Evolutionary conservation across 345 rosid species (phyloP).

Genomic region (Ceriops zippeliana): DNA sequence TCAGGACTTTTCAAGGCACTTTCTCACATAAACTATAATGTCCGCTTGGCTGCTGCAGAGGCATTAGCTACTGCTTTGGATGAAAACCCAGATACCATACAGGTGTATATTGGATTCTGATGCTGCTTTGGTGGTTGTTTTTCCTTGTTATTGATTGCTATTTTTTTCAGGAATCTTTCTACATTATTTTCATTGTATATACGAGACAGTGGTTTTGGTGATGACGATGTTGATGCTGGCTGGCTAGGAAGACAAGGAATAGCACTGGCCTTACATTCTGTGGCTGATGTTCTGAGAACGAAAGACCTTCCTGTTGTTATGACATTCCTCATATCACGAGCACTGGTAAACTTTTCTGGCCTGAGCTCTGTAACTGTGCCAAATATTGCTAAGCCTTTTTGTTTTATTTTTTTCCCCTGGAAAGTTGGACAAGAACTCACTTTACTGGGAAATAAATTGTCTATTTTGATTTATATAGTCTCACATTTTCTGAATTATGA

Average conservation of each 20-base stretch:
- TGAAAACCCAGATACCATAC: constrained; percentile 78
- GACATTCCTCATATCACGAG: constrained; percentile 95
- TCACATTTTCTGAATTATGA: background rate
- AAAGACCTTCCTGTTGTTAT: constrained; percentile 96
- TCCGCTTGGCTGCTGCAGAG: constrained; percentile 88
- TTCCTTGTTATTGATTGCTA: constrained; percentile 21
- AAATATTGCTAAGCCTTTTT: background rate
- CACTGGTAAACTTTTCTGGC: constrained; percentile 54
- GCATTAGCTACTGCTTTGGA: constrained; percentile 97
- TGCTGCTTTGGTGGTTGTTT: constrained; percentile 7
- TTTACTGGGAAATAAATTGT: background rate
- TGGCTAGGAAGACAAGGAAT: constrained; percentile 96
- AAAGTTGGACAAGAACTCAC: background rate
- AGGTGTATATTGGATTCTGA: constrained; percentile 41
- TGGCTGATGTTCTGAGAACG: constrained; percentile 86
- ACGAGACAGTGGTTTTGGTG: constrained; percentile 60
- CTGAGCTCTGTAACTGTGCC: background rate
- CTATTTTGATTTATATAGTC: background rate
- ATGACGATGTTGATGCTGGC: constrained; percentile 63
- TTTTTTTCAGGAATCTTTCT: constrained; percentile 75
- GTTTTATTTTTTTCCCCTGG: background rate
- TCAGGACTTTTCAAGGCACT: constrained; percentile 85
- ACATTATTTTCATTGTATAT: constrained; percentile 83
- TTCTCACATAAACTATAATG: constrained; percentile 76
- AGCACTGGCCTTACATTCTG: constrained; percentile 83